Evolutionary conservation across 75 land plant species (phyloP), one percentile per base, ranked within the genome.

Genomic region (Larix kaempferi): DNA sequence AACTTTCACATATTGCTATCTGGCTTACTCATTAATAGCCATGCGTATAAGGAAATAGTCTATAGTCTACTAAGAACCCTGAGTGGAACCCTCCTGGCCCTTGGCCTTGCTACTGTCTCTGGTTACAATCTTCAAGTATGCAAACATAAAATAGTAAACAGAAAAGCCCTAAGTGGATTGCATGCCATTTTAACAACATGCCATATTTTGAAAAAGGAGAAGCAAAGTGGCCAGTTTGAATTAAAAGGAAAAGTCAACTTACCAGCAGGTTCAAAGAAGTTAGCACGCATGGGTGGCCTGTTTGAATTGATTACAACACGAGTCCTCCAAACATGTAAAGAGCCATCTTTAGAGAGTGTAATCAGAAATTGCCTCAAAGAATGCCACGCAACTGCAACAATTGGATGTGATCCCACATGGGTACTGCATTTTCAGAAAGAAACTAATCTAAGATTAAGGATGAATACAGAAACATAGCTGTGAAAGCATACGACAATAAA

Each of bases 191-290:
- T 39, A 39, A 39, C 33, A 59, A 54, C 44, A 37, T n/a, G 25
- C 19, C 49, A 61, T 29, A 60, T 10, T 41, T 56, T 60, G 74
- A 60, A 7, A 21, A 64, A n/a, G 41, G 22, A 21, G 72, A 69
- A 69, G 25, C 23, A 41, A 21, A 2, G n/a, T 41, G 7, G n/a
- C 72, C 22, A 19, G n/a, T n/a, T 7, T 33, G 33, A 64, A 27
- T 19, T 17, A 5, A 33, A 33, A 15, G 6, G 17, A 65, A 26
- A 37, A 78, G 49, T 17, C 25, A 71, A 77, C 88, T 81, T 65
- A 97, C 99, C 94, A 82, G 98, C 98, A 85, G 88, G 81, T 82
- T 95, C 98, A 83, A 97, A 93, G 78, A 97, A 97, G 58, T 91
- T 90, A 56, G 94, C 95, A 77, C 91, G 92, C 91, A 85, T 81